Evolutionary conservation across 2,329 filamentous ascomycete genomes (phyloP), one percentile per base, ranked within the genome.

Genomic region (Epichloe amarillans): DNA sequence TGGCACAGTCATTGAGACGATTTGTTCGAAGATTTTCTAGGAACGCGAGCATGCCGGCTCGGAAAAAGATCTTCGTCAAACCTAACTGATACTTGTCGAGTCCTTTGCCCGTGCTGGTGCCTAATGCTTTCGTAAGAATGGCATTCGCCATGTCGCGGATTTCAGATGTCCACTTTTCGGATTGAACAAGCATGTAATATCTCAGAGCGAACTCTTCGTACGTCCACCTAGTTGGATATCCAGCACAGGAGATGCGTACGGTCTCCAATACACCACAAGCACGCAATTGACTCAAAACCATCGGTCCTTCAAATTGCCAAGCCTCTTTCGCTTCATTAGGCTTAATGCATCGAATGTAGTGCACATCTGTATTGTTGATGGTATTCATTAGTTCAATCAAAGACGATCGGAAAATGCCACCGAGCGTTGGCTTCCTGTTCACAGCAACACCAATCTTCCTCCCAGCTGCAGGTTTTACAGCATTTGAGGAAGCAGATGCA

Each of bases 301-400:
- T 98, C 3, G 94, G 93, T 0, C 93, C 93, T 65, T 98, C 93
- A 55, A 97, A 98, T 61, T 94, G 91, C 93, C 93, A 98, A 0
- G 93, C 82, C 62, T 87, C 87, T 69, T 98, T 98, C 47, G 82
- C 88, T 70, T 98, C 93, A 65, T 98, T 98, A 35, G 93, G 93
- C 72, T 98, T 98, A 71, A 98, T 97, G 67, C 93, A 98, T 59
- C 93, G 84, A 64, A 98, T 98, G 69, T 98, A 98, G 69, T 98
- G 93, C 19, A 97, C 93, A 65, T 98, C 93, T 3, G 93, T 98
- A 58, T 87, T 90, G 68, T 94, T 95, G 69, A 98, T 98, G 5
- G 93, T 98, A 65, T 82, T 78, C 91, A 98, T 98, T 48, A 98
- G 80, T 69, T 98, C 93, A 60, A 98, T 97, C 61, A 98, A 74